Evolutionary conservation across 805 yeast species (phyloP), one percentile per base, ranked within the genome.

Genomic region (Torulaspora delbrueckii): DNA sequence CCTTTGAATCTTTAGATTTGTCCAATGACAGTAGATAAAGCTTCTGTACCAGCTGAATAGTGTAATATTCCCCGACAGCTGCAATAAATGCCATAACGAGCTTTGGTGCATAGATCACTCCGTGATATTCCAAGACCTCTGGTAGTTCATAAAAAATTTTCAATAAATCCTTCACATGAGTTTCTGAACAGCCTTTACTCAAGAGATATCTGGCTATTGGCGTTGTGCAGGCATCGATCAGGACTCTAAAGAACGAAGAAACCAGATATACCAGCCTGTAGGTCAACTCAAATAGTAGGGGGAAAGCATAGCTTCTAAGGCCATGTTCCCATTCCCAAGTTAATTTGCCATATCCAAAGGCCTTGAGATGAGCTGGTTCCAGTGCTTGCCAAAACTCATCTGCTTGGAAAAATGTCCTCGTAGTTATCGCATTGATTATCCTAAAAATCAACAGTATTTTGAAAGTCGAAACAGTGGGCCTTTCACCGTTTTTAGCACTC

Each of bases 281-380:
- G 1, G 52, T 53, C 4, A 58, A 1, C 37, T 66, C 78, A 59
- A 86, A 88, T 1, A 91, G 44, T 35, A 83, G 66, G 0, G 99
- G 97, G 55, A 89, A 91, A 0, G 84, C 64, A 43, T 86, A 82
- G 8, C 95, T 83, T 48, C 99, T 67, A 4, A 93, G 66, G 0
- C 81, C 82, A 39, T 73, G 70, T 19, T 67, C 62, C 99, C 99
- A 93, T 66, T 93, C 99, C 99, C 99, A 93, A 0, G 98, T 88
- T 30, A 80, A 60, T 55, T 79, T 78, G 0, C 99, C 99, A 51
- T 82, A 83, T 1, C 93, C 90, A 62, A 73, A 88, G 0, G 84
- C 83, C 30, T 74, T 68, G 3, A 58, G 46, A 63, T 89, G 96
- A 0, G 98, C 99, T 0, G 96, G 96, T 58, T 93, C 99, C 42